Evolutionary conservation across 306 rosid genomes (phyloP), one percentile per base, ranked within the genome.

Genomic region (Prunus mongolica): DNA sequence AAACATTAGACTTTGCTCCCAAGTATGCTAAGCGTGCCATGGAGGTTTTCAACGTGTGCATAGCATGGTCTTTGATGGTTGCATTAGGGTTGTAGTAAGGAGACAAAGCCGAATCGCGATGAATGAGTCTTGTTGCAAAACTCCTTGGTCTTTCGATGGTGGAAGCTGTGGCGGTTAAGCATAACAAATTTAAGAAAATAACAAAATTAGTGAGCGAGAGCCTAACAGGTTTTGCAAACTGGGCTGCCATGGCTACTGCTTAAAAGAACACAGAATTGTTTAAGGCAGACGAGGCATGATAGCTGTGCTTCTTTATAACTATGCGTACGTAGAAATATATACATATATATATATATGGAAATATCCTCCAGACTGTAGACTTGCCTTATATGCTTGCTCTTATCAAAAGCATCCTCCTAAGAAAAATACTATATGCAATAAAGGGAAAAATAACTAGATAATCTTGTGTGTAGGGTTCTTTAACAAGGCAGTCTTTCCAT

Each of bases 101-200:
- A 25, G 44, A 69, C 44, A 49, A 9, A 15, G 22, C 44, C 0
- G 60, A 69, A 69, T 49, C 73, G 10, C 6, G 60, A 25, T 69
- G 58, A 69, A 69, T 69, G 73, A 69, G 45, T 69, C 47, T 68
- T 47, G 57, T 68, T 57, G 24, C 34, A 25, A 68, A 14, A 25
- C 56, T 20, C 7, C 54, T 47, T 69, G 60, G 58, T 47, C 27
- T 49, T 15, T 34, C 14, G 44, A 25, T 8, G 73, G 60, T 4
- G 6, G 73, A 25, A 51, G 13, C 5, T 13, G 73, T 22, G 58
- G 73, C 6, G 3, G 73, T 6, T 14, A 24, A 25, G 58, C n/a
- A 46, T 47, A 68, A 68, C 1, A 24, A 15, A 8, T 49, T 2
- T 24, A 3, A 13, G 24, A 28, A 1, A 15, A 68, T 14, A 16